These are phyloP conservation scores for Prunus davidiana DNA, from an alignment of 306 rosid species.

Conservation along the genomic window DNA sequence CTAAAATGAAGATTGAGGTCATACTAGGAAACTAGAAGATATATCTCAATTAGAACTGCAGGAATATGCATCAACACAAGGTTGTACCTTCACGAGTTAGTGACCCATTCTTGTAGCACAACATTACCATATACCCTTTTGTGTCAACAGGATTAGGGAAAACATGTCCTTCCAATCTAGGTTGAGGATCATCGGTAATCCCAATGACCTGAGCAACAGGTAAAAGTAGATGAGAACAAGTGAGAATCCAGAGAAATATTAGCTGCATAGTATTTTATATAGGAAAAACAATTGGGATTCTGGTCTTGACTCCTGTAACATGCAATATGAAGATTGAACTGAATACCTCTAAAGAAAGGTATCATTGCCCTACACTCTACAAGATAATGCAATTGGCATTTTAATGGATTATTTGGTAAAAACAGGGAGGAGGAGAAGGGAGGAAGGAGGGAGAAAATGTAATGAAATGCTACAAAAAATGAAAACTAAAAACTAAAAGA, in stretches of 20 bases:
- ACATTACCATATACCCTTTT: conserved; percentile 89
- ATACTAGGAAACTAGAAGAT: conserved; percentile 19
- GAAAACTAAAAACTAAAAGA: neutral
- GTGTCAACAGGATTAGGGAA: conserved; percentile 92
- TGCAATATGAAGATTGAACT: neutral
- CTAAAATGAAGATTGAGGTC: conserved; percentile 34
- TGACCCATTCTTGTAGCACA: conserved; percentile 94
- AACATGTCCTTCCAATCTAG: conserved; percentile 90
- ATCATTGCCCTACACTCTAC: conserved; percentile 4
- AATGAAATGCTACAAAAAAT: neutral
- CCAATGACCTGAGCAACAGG: conserved; percentile 63
- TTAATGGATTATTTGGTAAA: neutral
- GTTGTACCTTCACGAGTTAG: conserved; percentile 91
- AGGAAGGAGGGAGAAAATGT: neutral
- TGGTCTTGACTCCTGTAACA: neutral
- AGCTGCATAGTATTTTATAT: too few relatives aligned
- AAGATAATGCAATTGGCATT: conserved; percentile 1
- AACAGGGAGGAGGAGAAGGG: neutral
- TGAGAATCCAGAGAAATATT: neutral
- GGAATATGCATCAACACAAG: neutral
- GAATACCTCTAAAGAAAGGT: conserved; percentile 4
- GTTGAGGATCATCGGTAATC: conserved; percentile 80
- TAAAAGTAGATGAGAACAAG: conserved; percentile 17
- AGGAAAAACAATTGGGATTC: neutral
- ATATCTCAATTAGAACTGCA: neutral